Evolutionary conservation across 2,329 filamentous ascomycete genomes (phyloP).

Genomic region (Biscogniauxia marginata): DNA sequence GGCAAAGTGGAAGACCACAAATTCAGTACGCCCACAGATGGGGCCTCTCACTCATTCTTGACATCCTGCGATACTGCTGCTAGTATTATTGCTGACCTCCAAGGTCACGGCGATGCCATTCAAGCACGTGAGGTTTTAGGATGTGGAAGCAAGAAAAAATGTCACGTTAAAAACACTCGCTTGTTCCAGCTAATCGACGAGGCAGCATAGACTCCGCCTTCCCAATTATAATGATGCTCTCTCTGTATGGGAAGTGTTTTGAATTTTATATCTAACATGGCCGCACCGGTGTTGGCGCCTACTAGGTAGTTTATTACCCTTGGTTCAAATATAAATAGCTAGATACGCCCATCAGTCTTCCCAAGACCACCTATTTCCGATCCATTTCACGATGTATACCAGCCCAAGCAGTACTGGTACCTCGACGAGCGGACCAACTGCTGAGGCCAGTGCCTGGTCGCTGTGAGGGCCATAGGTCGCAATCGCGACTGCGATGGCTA

Average conservation of each 20-base stretch:
- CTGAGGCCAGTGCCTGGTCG: slow-evolving; percentile 77
- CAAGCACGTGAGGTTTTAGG: slow-evolving; percentile 20
- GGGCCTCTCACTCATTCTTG: slow-evolving; percentile 4
- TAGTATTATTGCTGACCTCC: slow-evolving; percentile 26
- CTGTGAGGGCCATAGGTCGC: slow-evolving; percentile 76
- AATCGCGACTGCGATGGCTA: slow-evolving; percentile 85
- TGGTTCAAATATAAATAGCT: too few relatives aligned
- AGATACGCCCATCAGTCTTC: slow-evolving; percentile 31
- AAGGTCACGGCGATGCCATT: slow-evolving; percentile 23
- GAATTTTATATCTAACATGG: too few relatives aligned
- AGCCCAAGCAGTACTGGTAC: slow-evolving; percentile 77
- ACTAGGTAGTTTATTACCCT: too few relatives aligned
- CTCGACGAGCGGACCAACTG: slow-evolving; percentile 82
- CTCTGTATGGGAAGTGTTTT: too few relatives aligned
- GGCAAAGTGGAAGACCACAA: not conserved
- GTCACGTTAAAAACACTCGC: slow-evolving; percentile 31
- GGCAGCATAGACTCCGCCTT: not conserved
- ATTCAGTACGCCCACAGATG: not conserved
- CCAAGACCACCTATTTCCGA: slow-evolving; percentile 57
- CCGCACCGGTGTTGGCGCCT: too few relatives aligned
- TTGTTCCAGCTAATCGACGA: slow-evolving; percentile 34
- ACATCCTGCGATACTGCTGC: slow-evolving; percentile 32
- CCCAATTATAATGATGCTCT: too few relatives aligned
- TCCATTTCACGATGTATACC: slow-evolving; percentile 70
- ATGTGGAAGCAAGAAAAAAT: slow-evolving; percentile 21